Evolutionary conservation across 192 early-diverging fungal genomes (phyloP).

Genomic region (Funneliformis mosseae): DNA sequence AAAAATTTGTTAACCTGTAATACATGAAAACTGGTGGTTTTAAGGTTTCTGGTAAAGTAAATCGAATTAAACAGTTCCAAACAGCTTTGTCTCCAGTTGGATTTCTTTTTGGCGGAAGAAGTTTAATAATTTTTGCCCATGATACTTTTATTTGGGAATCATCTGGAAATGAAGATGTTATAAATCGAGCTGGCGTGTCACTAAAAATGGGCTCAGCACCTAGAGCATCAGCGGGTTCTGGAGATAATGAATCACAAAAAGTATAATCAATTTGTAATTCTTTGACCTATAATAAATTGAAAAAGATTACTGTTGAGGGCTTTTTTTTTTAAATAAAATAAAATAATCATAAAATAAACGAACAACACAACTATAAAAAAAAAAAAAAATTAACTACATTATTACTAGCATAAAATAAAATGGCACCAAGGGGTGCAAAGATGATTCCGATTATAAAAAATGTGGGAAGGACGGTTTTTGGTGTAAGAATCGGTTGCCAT

Average conservation of each 20-base stretch:
- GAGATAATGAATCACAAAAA: constrained; percentile 57
- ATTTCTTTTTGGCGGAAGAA: not conserved
- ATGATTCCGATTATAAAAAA: constrained; percentile 93
- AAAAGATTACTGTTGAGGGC: not conserved
- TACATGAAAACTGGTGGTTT: constrained; percentile 87
- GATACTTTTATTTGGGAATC: constrained; percentile 1
- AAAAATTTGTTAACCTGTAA: constrained; percentile 97
- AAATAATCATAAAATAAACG: too few relatives aligned
- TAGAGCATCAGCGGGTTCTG: not conserved
- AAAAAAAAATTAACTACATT: constrained; percentile 52
- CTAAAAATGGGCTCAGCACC: not conserved
- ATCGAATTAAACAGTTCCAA: constrained; percentile 72
- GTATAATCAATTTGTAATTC: constrained; percentile 96
- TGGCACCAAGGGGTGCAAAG: constrained; percentile 94
- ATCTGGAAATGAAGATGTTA: constrained; percentile 35
- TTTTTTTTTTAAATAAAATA: too few relatives aligned
- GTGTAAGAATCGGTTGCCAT: constrained; percentile 99
- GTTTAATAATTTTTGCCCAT: not conserved
- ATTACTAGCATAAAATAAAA: constrained; percentile 85
- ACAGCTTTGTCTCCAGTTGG: not conserved
- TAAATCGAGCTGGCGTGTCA: constrained; percentile 16
- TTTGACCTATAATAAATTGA: constrained; percentile 57
- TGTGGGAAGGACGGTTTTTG: constrained; percentile 95
- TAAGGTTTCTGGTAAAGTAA: constrained; percentile 67
- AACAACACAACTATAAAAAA: not conserved